Percentiles rank a stretch among this genome's conserved stretches.
phyloP scores from a whole-genome alignment of 1,284 basidiomycete genomes.

The Heterobasidion parviporum region DNA sequence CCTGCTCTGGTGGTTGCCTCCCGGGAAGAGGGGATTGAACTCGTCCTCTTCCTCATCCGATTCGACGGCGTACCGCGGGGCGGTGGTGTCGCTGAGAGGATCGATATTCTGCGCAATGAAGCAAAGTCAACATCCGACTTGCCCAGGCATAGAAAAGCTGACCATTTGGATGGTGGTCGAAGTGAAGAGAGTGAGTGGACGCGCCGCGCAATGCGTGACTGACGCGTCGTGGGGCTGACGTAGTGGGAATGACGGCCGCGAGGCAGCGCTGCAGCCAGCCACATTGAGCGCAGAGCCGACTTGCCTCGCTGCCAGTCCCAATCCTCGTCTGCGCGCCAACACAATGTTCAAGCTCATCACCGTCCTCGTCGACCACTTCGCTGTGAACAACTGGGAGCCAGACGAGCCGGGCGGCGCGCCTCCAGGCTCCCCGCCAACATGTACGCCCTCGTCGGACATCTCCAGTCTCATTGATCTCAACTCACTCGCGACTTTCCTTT shows the following conservation, averaged over 20 bases:
- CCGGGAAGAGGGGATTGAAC: conserved; percentile 30
- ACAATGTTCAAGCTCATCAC: background rate
- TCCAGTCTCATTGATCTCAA: background rate
- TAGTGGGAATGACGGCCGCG: too few species aligned
- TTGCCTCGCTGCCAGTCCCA: background rate
- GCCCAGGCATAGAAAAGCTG: background rate
- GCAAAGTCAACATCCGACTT: background rate
- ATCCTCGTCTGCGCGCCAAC: background rate
- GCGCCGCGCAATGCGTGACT: background rate
- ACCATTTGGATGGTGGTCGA: background rate
- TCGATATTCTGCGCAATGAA: conserved; percentile 35
- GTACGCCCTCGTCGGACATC: conserved; percentile 23
- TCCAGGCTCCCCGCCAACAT: conserved; percentile 50
- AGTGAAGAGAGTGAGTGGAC: background rate
- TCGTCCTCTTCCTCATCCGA: conserved; percentile 65
- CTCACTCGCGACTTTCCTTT: background rate
- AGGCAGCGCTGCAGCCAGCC: too few species aligned
- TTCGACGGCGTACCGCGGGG: conserved; percentile 55
- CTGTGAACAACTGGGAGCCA: conserved; percentile 1
- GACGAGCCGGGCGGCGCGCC: conserved; percentile 25
- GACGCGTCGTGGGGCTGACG: too few species aligned
- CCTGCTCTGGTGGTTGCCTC: conserved; percentile 11
- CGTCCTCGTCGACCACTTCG: background rate
- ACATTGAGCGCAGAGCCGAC: background rate
- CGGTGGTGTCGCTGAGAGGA: conserved; percentile 44